phyloP scores from a whole-genome alignment of 2,329 filamentous ascomycete genomes.

The Simplicillium aogashimaense region DNA sequence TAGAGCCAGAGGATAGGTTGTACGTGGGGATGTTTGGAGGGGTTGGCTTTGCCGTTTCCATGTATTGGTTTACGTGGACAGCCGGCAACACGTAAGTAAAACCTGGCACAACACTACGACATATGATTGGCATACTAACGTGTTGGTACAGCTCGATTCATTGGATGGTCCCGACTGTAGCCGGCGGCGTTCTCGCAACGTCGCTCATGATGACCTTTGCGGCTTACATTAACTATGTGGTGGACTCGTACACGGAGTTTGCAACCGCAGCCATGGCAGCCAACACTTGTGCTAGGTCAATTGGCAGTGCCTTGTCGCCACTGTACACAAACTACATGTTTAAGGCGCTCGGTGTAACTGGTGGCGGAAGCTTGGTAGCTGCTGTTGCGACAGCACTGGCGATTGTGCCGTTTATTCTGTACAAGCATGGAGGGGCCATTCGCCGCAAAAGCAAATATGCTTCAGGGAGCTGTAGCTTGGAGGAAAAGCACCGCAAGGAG shows the following conservation, averaged over 20 bases:
- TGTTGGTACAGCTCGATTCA: neutral
- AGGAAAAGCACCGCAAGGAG: no score
- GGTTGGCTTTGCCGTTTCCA: conserved; percentile 5
- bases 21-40: conserved; percentile 4
- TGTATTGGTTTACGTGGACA: conserved; percentile 40
- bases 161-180: neutral
- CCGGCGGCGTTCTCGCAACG: neutral
- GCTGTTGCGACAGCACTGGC: neutral
- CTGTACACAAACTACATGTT: neutral
- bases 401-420: neutral
- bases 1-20: conserved; percentile 35
- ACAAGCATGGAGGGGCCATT: neutral
- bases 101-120: neutral
- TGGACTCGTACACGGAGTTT: neutral
- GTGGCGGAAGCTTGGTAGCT: neutral
- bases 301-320: neutral
- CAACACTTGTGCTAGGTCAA: neutral
- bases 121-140: neutral
- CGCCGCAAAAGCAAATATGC: neutral
- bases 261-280: neutral
- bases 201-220: neutral
- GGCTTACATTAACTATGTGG: neutral
- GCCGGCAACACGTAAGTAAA: neutral
- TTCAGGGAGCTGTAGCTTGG: neutral
- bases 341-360: neutral